Percentiles rank a stretch among this genome's conserved stretches.
These are phyloP conservation scores for Hymenoscyphus salicellus DNA, from an alignment of 2,329 filamentous ascomycete genomes.

Conservation along the genomic window DNA sequence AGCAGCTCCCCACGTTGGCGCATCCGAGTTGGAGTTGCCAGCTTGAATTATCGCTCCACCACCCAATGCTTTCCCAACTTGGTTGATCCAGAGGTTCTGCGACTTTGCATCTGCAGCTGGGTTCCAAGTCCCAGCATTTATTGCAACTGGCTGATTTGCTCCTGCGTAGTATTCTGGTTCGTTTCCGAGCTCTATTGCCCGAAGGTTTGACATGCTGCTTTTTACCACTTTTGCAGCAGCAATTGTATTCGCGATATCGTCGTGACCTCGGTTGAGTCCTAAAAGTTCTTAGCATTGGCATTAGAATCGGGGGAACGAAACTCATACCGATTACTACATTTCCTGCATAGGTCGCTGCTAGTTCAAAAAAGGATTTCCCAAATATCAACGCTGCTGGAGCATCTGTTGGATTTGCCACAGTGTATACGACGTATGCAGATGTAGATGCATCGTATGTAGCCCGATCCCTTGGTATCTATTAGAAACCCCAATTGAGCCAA, in stretches of 20 bases:
- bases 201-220: constrained; percentile 46
- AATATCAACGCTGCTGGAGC: constrained; percentile 51
- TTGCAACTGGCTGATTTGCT: constrained; percentile 34
- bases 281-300: constrained; percentile 4
- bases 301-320: constrained; percentile 2
- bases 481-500: too few species aligned
- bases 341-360: constrained; percentile 49
- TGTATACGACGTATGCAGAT: constrained; percentile 48
- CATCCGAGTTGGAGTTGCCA: constrained; percentile 28
- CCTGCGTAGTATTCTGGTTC: constrained; percentile 49
- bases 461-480: constrained; percentile 42
- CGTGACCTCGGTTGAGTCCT: constrained; percentile 51
- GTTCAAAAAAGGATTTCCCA: constrained; percentile 50
- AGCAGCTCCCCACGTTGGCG: constrained; percentile 32
- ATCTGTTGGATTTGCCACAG: constrained; percentile 45
- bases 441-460: constrained; percentile 49
- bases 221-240: constrained; percentile 48
- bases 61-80: constrained; percentile 25
- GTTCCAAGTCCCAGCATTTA: constrained; percentile 25
- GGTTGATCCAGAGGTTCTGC: constrained; percentile 29
- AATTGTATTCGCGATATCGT: constrained; percentile 54
- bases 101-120: constrained; percentile 28
- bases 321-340: constrained; percentile 46
- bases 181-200: constrained; percentile 56
- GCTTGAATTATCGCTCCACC: constrained; percentile 29